phyloP scores from a whole-genome alignment of 345 rosid genomes.

The Camelina neglecta region DNA sequence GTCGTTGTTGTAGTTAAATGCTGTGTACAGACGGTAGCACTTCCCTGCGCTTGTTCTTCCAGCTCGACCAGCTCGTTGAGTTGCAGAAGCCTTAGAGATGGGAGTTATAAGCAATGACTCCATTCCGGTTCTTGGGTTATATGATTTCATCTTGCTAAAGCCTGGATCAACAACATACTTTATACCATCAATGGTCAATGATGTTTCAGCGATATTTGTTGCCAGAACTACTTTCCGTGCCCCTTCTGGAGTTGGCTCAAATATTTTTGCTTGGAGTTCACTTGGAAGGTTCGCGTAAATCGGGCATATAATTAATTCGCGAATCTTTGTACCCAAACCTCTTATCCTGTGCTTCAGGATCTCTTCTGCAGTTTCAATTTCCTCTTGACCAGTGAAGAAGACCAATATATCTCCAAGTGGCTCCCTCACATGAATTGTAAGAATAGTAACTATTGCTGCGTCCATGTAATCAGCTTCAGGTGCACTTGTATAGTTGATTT shows the following conservation, averaged over 20 bases:
- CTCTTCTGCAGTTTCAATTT: conserved; percentile 96
- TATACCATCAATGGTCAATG: conserved; percentile 92
- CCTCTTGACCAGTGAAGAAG: conserved; percentile 94
- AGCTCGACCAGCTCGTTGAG: conserved; percentile 94
- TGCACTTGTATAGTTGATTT: conserved; percentile 88
- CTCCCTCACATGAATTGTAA: conserved; percentile 85
- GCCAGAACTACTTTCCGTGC: conserved; percentile 96
- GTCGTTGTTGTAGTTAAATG: conserved; percentile 77
- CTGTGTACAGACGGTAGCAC: conserved; percentile 89
- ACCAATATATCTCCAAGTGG: conserved; percentile 89
- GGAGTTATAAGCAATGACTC: conserved; percentile 91
- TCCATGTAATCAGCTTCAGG: conserved; percentile 98
- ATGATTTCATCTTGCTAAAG: conserved; percentile 92
- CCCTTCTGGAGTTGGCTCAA: conserved; percentile 97
- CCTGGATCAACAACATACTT: conserved; percentile 96
- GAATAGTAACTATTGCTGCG: conserved; percentile 90
- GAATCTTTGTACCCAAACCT: conserved; percentile 93
- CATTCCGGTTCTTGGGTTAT: conserved; percentile 99
- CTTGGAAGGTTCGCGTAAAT: conserved; percentile 98
- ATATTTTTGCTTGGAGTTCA: conserved; percentile 94
- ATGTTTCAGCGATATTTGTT: conserved; percentile 97
- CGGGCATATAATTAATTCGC: conserved; percentile 93
- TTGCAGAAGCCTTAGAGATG: conserved; percentile 95
- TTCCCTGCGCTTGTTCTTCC: conserved; percentile 98
- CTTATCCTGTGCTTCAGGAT: conserved; percentile 84